Evolutionary conservation across 2,329 filamentous ascomycete species (phyloP).

Genomic region (Penicillium vulpinum): DNA sequence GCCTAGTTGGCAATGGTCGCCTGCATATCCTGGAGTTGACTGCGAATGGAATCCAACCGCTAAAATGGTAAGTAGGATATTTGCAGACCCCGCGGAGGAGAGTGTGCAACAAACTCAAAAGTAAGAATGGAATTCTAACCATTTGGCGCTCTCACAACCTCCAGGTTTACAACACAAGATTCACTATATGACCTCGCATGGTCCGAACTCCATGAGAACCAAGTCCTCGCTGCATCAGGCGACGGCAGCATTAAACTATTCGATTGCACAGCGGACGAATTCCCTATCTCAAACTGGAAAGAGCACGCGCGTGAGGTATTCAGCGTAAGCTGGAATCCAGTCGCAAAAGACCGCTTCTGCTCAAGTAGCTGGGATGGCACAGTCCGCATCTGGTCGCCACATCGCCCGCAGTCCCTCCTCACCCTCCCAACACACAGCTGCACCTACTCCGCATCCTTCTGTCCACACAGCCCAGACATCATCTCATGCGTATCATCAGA

Average conservation of each 20-base stretch:
- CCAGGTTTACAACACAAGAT: constrained; percentile 93
- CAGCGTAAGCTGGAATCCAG: constrained; percentile 86
- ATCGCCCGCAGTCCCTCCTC: constrained; percentile 69
- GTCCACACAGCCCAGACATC: constrained; percentile 80
- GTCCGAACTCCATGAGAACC: constrained; percentile 96
- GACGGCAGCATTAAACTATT: constrained; percentile 95
- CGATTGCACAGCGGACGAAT: constrained; percentile 76
- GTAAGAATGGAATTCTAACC: neutral
- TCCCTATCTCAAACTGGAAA: constrained; percentile 87
- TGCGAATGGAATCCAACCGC: constrained; percentile 75
- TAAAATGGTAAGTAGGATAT: constrained; percentile 66
- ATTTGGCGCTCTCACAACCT: constrained; percentile 4
- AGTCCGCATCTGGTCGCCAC: constrained; percentile 92
- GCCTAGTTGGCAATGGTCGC: constrained; percentile 92
- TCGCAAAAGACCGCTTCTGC: constrained; percentile 85
- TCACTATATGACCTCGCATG: constrained; percentile 92
- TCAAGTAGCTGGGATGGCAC: constrained; percentile 96
- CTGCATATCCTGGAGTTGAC: constrained; percentile 83
- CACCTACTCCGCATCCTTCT: constrained; percentile 91
- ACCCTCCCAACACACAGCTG: constrained; percentile 91
- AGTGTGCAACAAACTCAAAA: neutral
- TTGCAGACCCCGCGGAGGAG: neutral
- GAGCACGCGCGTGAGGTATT: constrained; percentile 95
- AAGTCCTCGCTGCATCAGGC: constrained; percentile 82
- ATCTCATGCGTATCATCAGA: constrained; percentile 87